Evolutionary conservation across 1,284 basidiomycete genomes (phyloP), one percentile per base, ranked within the genome.

Genomic region (Ustilago vetiveriae): DNA sequence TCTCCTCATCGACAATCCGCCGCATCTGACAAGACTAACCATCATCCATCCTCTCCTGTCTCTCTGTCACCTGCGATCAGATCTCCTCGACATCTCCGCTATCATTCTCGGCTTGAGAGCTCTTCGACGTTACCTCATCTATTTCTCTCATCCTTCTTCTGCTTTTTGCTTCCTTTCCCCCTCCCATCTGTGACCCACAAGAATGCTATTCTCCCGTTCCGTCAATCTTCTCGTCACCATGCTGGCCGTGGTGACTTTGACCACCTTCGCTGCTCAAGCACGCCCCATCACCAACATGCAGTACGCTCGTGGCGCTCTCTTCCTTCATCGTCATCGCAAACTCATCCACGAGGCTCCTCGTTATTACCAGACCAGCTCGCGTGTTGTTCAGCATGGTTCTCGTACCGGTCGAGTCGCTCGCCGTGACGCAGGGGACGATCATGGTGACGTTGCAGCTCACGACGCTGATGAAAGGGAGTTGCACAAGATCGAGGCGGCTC

Each of bases 401-500:
- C 7, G n/a, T 6, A 2, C 36, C 8, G 19, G 7, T 21, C 36
- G 36, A 16, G 33, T 35, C 16, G 32, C 21, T 6, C 17, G n/a
- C 37, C 22, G 47, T 6, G 23, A n/a, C 6, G 24, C 23, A 6
- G 17, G 36, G 2, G 33, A 56, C 30, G 48, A 65, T 11, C 40
- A 46, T 16, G 48, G 45, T 21, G 36, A 59, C 19, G 30, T 55
- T 11, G 13, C 36, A 4, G 29, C 30, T 5, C 66, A 69, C 36
- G 59, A 69, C 23, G 29, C 22, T 1, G 49, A 40, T 43, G 66
- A 69, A 27, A 26, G 43, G 0, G 46, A 63, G 33, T 29, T 50
- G 24, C 49, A 55, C 29, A 17, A 23, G 5, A 47, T 69, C n/a
- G 54, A 63, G 19, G 46, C 45, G 3, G 66, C 66, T 4, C 47